Evolutionary conservation across 345 rosid genomes (phyloP).

Genomic region (Mercurialis annua): DNA sequence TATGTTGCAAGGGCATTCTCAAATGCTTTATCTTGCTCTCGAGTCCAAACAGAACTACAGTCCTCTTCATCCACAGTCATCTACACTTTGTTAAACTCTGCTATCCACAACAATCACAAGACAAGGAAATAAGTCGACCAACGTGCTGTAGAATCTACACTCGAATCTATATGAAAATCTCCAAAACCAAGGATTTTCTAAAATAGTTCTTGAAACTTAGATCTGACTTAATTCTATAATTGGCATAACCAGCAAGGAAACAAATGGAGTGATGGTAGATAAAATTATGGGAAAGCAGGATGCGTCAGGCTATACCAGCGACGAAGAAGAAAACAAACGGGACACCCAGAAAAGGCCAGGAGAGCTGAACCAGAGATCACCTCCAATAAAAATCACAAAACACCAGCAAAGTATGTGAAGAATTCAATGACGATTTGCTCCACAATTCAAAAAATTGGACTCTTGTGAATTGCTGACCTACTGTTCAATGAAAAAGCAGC

Average conservation of each 20-base stretch:
- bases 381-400: slow-evolving; percentile 37
- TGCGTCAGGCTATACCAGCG: slow-evolving; percentile 23
- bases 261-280: slow-evolving; percentile 20
- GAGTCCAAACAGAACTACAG: slow-evolving; percentile 63
- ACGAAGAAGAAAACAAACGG: slow-evolving; percentile 22
- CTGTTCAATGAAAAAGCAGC: slow-evolving; percentile 35
- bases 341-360: slow-evolving; percentile 34
- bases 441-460: slow-evolving; percentile 40
- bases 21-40: slow-evolving; percentile 86
- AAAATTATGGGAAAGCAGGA: slow-evolving; percentile 23
- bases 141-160: slow-evolving; percentile 17
- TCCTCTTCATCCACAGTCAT: slow-evolving; percentile 54
- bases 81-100: slow-evolving; percentile 22
- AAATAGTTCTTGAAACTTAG: slow-evolving; percentile 21
- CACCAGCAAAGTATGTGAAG: slow-evolving; percentile 33
- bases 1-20: slow-evolving; percentile 76
- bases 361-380: slow-evolving; percentile 36
- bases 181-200: slow-evolving; percentile 17
- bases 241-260: slow-evolving; percentile 12
- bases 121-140: slow-evolving; percentile 23
- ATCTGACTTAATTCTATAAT: slow-evolving; percentile 27
- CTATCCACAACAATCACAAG: slow-evolving; percentile 16
- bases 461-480: slow-evolving; percentile 52
- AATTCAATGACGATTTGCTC: slow-evolving; percentile 49
- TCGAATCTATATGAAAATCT: slow-evolving; percentile 23